Evolutionary conservation across 2,329 filamentous ascomycete species (phyloP).

Genomic region (Cercospora sp.): DNA sequence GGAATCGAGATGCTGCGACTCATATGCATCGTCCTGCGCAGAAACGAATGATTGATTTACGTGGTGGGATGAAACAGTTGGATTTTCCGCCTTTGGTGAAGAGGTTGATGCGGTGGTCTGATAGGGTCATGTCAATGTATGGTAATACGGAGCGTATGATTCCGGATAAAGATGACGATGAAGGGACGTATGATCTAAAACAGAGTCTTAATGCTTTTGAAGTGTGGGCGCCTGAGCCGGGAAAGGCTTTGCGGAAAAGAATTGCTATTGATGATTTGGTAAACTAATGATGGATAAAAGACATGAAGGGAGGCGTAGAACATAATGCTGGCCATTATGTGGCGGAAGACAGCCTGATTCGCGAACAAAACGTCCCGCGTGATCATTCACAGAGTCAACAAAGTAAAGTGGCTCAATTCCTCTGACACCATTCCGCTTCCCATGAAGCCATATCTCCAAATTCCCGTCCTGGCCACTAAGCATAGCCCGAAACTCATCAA

Average conservation of each 20-base stretch:
- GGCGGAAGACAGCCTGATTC: not conserved
- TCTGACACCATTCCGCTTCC: too few relatives aligned
- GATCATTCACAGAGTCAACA: too few relatives aligned
- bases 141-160: conserved; percentile 34
- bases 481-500: not conserved
- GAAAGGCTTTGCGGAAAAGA: conserved; percentile 32
- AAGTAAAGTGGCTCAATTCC: too few relatives aligned
- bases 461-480: not conserved
- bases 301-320: not conserved
- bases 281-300: conserved; percentile 11
- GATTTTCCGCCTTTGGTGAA: conserved; percentile 38
- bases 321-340: not conserved
- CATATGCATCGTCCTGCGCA: conserved; percentile 39
- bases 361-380: not conserved
- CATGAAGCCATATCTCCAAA: not conserved
- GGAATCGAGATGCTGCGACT: conserved; percentile 34
- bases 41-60: conserved; percentile 37
- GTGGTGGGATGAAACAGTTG: conserved; percentile 36
- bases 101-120: conserved; percentile 38
- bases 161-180: conserved; percentile 32
- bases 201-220: conserved; percentile 36
- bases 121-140: conserved; percentile 38
- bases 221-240: conserved; percentile 35
- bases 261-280: conserved; percentile 34
- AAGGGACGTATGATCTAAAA: conserved; percentile 24